Conservation (phyloP, 2,329 filamentous ascomycete species). For the Keithomyces neogunnii region DNA sequence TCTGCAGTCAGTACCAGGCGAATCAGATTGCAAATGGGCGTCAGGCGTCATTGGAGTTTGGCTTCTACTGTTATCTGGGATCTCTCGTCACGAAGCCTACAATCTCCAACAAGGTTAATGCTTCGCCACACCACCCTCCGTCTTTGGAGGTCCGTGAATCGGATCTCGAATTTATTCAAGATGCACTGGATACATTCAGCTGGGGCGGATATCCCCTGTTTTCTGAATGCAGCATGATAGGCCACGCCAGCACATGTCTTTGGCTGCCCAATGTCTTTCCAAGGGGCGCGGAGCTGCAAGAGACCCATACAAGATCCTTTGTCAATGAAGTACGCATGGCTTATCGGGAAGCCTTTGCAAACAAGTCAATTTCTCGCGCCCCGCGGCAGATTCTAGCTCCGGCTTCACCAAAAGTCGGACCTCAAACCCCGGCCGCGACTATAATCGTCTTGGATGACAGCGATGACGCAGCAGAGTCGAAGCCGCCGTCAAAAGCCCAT, state of each 20-base stretch:
- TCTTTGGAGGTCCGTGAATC: not conserved
- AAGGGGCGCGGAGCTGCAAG: not conserved
- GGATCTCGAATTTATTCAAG: not conserved
- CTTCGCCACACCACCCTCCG: not conserved
- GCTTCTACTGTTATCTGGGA: not conserved
- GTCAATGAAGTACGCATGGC: constrained; percentile 1
- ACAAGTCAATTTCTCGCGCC: not conserved
- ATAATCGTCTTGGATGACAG: no score
- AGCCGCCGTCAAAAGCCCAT: no score
- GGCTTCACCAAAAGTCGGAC: no score
- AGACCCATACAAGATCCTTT: not conserved
- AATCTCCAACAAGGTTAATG: not conserved
- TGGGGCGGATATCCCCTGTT: not conserved
- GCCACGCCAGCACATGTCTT: not conserved
- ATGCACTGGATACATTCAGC: not conserved
- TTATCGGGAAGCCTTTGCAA: not conserved
- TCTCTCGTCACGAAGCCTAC: not conserved
- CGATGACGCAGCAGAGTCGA: no score
- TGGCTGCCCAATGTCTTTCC: not conserved
- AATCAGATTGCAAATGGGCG: not conserved
- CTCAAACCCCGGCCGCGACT: no score
- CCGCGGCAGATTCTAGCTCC: not conserved
- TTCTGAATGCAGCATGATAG: not conserved
- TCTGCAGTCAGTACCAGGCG: not conserved
- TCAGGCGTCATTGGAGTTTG: not conserved